phyloP scores from a whole-genome alignment of 257 asterid species.

The Forsythia viridissima region DNA sequence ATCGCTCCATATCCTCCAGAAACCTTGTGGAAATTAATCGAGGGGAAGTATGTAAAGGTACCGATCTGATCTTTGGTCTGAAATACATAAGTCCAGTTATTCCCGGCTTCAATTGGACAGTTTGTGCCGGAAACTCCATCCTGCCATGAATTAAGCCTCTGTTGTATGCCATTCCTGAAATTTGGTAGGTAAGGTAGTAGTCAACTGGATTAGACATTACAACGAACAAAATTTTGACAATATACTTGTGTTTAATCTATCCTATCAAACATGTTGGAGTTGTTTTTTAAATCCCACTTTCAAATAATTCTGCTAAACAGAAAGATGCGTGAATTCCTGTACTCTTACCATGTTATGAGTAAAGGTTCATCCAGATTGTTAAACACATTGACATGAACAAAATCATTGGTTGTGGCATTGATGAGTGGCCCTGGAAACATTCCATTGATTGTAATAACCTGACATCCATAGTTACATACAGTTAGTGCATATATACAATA shows the following conservation, averaged over 20 bases:
- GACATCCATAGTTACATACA: background rate
- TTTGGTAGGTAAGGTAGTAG: background rate
- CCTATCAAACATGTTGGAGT: too few relatives aligned
- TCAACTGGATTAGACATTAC: too few relatives aligned
- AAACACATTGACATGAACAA: conserved; percentile 53
- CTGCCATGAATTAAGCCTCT: conserved; percentile 77
- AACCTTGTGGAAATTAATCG: conserved; percentile 53
- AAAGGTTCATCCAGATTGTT: conserved; percentile 56
- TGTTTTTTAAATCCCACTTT: too few relatives aligned
- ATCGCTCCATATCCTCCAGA: conserved; percentile 72
- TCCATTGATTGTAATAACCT: conserved; percentile 70
- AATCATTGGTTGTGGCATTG: conserved; percentile 57
- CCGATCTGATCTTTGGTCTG: conserved; percentile 69
- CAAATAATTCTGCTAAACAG: too few relatives aligned
- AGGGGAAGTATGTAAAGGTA: conserved; percentile 57
- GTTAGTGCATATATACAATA: background rate
- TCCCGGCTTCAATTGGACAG: conserved; percentile 58
- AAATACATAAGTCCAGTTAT: conserved; percentile 63
- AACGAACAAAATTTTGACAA: too few relatives aligned
- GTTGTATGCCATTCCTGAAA: conserved; percentile 68
- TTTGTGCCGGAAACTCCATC: conserved; percentile 77
- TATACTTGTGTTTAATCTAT: too few relatives aligned
- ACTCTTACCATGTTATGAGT: conserved; percentile 63
- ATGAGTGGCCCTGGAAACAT: conserved; percentile 72
- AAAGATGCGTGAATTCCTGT: too few relatives aligned